phyloP scores from a whole-genome alignment of 2,329 filamentous ascomycete genomes.

The Fusarium continuum region DNA sequence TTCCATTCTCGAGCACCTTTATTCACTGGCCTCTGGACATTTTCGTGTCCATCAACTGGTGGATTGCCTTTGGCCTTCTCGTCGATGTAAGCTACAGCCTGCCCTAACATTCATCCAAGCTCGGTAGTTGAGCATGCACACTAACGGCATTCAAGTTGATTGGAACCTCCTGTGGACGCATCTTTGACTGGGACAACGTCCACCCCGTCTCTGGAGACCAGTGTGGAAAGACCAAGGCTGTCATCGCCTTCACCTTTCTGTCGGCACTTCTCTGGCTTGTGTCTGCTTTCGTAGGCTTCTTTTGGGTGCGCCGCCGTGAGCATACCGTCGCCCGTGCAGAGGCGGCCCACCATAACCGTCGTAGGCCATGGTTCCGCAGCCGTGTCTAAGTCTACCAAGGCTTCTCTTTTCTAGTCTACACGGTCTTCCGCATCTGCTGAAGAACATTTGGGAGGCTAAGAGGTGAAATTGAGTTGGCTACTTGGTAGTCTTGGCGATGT shows the following conservation, averaged over 20 bases:
- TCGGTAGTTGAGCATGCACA: conserved; percentile 1
- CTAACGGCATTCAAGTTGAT: conserved; percentile 48
- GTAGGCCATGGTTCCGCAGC: conserved; percentile 56
- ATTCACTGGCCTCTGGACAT: conserved; percentile 77
- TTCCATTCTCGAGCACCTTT: conserved; percentile 75
- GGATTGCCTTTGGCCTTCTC: conserved; percentile 72
- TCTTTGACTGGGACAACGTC: conserved; percentile 70
- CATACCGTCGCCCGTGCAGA: conserved; percentile 48
- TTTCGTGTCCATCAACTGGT: conserved; percentile 75
- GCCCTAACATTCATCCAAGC: neutral
- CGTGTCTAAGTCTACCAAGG: conserved; percentile 48
- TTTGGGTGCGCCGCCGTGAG: conserved; percentile 59
- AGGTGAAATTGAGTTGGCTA: conserved; percentile 1
- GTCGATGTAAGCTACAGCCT: conserved; percentile 61
- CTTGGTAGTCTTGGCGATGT: conserved; percentile 13
- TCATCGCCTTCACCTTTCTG: conserved; percentile 76
- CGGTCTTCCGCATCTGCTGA: conserved; percentile 6
- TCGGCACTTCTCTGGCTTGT: conserved; percentile 76
- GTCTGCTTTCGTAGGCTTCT: conserved; percentile 66
- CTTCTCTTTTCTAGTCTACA: neutral
- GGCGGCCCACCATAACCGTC: conserved; percentile 38
- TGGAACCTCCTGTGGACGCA: conserved; percentile 60
- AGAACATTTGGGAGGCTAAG: conserved; percentile 6
- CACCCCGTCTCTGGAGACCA: conserved; percentile 54
- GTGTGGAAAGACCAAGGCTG: conserved; percentile 76